Evolutionary conservation across 805 yeast species (phyloP).

Genomic region (Yamadazyma ubonensis): DNA sequence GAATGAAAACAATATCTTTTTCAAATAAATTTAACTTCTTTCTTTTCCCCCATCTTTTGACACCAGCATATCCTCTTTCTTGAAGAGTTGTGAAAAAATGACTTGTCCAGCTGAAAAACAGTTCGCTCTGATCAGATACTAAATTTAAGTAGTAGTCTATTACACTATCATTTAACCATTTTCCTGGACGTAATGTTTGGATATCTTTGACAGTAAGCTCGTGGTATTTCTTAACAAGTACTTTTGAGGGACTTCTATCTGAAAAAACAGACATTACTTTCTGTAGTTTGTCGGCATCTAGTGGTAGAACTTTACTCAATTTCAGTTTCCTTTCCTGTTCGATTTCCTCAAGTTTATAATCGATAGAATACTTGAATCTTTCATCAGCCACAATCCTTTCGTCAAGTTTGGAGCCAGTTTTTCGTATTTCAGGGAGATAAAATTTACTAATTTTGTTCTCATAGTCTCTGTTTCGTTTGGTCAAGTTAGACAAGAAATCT

Average conservation of each 20-base stretch:
- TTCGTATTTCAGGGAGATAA: constrained; percentile 13
- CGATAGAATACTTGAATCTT: constrained; percentile 11
- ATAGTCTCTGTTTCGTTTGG: constrained; percentile 8
- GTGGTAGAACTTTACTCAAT: constrained; percentile 13
- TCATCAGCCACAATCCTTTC: constrained; percentile 1
- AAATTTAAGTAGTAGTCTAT: constrained; percentile 77
- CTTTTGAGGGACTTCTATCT: constrained; percentile 5
- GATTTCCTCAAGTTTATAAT: constrained; percentile 14
- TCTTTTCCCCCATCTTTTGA: constrained; percentile 29
- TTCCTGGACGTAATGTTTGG: constrained; percentile 62
- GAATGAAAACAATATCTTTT: constrained; percentile 69
- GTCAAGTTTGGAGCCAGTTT: background rate
- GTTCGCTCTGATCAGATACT: constrained; percentile 39
- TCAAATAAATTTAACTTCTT: constrained; percentile 48
- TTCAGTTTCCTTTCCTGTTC: constrained; percentile 17
- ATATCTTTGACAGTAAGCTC: constrained; percentile 69
- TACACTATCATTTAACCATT: constrained; percentile 89
- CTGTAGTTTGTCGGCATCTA: constrained; percentile 13
- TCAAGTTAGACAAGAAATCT: constrained; percentile 7
- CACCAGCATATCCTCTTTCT: constrained; percentile 65
- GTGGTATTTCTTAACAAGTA: constrained; percentile 17
- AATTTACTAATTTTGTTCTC: constrained; percentile 13
- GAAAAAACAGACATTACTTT: constrained; percentile 16
- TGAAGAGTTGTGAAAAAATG: constrained; percentile 79
- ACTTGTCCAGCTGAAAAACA: constrained; percentile 76